Conservation (phyloP, 768 basidiomycete species). For the Pleurotus cornucopiae region DNA sequence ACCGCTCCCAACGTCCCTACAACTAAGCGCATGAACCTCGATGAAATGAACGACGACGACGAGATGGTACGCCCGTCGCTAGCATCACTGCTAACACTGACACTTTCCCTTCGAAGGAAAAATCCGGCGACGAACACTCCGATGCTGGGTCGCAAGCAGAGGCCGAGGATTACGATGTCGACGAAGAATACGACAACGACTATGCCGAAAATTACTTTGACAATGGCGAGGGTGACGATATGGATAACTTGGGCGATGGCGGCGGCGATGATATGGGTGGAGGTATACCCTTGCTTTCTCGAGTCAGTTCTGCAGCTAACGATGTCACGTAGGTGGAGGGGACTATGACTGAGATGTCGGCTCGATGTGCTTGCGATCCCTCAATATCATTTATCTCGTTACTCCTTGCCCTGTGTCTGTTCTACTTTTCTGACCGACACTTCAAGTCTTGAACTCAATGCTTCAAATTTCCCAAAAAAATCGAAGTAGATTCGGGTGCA, state of each 20-base stretch:
- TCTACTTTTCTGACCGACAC: too few species aligned
- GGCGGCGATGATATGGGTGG: slow-evolving; percentile 67
- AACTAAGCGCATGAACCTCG: slow-evolving; percentile 53
- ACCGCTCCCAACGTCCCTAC: slow-evolving; percentile 19
- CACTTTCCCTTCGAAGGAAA: slow-evolving; percentile 39
- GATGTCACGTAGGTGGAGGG: too few species aligned
- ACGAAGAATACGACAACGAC: slow-evolving; percentile 90
- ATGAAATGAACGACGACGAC: slow-evolving; percentile 62
- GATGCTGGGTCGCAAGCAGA: slow-evolving; percentile 61
- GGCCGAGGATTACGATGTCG: slow-evolving; percentile 79
- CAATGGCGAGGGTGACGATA: slow-evolving; percentile 80
- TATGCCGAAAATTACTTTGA: slow-evolving; percentile 91
- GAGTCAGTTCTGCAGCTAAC: too few species aligned
- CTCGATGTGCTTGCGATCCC: too few species aligned
- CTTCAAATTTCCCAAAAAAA: too few species aligned
- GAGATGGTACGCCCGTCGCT: slow-evolving; percentile 33
- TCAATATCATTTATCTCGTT: too few species aligned
- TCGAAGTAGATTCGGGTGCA: too few species aligned
- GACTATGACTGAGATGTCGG: too few species aligned
- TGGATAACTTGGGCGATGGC: slow-evolving; percentile 72
- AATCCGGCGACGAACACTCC: slow-evolving; percentile 67
- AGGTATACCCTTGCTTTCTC: slow-evolving; percentile 22
- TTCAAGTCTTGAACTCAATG: too few species aligned
- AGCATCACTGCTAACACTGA: too few species aligned
- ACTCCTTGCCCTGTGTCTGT: too few species aligned